A percentile compares a stretch with the other conserved stretches of the same genome.
Conservation (phyloP, 2,329 filamentous ascomycete genomes). For the Paramyrothecium roridum region DNA sequence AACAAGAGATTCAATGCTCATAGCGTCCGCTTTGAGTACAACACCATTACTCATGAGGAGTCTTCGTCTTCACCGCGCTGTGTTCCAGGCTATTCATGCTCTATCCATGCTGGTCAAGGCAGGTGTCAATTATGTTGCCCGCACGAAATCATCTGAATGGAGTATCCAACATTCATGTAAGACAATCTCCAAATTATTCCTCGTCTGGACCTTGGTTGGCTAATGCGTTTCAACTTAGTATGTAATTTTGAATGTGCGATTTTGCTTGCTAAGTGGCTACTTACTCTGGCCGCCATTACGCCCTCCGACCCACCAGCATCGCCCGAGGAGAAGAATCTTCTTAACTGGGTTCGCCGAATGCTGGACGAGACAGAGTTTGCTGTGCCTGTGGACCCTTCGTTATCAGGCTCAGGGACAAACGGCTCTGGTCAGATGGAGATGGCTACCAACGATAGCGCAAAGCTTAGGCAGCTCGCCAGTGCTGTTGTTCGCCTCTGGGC, state of each 20-base stretch:
- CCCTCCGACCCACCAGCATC: conserved; percentile 47
- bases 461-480: conserved; percentile 52
- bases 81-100: conserved; percentile 66
- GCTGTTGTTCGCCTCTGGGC: conserved; percentile 60
- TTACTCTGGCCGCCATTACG: conserved; percentile 51
- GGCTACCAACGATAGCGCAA: conserved; percentile 44
- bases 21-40: conserved; percentile 58
- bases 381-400: conserved; percentile 55
- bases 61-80: conserved; percentile 57
- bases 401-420: conserved; percentile 34
- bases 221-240: conserved; percentile 28
- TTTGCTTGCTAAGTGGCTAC: conserved; percentile 57
- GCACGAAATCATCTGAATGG: conserved; percentile 59
- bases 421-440: conserved; percentile 37
- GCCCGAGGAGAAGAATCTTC: conserved; percentile 49
- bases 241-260: conserved; percentile 62
- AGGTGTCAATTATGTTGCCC: conserved; percentile 60
- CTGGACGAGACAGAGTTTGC: conserved; percentile 62
- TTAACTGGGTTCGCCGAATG: conserved; percentile 56
- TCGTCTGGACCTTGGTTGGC: conserved; percentile 4
- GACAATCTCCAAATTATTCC: conserved; percentile 22
- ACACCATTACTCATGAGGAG: conserved; percentile 58
- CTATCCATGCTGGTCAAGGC: conserved; percentile 64
- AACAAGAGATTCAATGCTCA: conserved; percentile 59
- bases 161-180: conserved; percentile 60